phyloP scores from a whole-genome alignment of 73 alveolate species.

The Strombidium stylifer region DNA sequence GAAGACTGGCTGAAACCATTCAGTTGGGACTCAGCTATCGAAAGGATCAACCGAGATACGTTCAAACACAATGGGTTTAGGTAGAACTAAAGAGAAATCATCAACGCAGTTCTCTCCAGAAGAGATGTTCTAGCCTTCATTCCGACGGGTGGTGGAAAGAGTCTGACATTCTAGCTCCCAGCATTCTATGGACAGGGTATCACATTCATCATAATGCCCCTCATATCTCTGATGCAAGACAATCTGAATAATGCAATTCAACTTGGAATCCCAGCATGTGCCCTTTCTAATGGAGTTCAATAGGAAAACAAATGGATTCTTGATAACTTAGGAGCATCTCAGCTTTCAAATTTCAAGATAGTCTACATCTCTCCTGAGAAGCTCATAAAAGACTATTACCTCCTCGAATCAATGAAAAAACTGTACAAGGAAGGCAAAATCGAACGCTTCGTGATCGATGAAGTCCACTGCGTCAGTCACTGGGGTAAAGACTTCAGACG shows the following conservation, averaged over 20 bases:
- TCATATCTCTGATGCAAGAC: constrained; percentile 81
- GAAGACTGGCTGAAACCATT: constrained; percentile 8
- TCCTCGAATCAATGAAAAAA: constrained; percentile 16
- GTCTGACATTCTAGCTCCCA: constrained; percentile 77
- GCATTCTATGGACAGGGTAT: constrained; percentile 70
- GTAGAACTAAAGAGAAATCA: constrained; percentile 72
- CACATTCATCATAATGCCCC: constrained; percentile 83
- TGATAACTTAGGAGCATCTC: constrained; percentile 1
- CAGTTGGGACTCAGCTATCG: constrained; percentile 64
- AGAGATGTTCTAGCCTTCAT: constrained; percentile 87
- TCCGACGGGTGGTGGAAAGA: constrained; percentile 96
- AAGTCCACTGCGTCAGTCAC: constrained; percentile 98
- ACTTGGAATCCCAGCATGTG: neutral
- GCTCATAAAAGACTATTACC: constrained; percentile 24
- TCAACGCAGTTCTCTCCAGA: constrained; percentile 59
- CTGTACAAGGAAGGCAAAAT: constrained; percentile 41
- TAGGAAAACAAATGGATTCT: constrained; percentile 5
- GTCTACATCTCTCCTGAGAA: constrained; percentile 73
- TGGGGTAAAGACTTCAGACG: constrained; percentile 99
- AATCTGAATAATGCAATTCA: constrained; percentile 44
- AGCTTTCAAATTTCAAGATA: constrained; percentile 11
- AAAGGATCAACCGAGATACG: constrained; percentile 40
- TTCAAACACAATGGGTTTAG: constrained; percentile 67
- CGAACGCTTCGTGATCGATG: constrained; percentile 96
- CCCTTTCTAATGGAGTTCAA: neutral